phyloP scores from a whole-genome alignment of 2,329 filamentous ascomycete species.

The Microthyrium microscopicum region DNA sequence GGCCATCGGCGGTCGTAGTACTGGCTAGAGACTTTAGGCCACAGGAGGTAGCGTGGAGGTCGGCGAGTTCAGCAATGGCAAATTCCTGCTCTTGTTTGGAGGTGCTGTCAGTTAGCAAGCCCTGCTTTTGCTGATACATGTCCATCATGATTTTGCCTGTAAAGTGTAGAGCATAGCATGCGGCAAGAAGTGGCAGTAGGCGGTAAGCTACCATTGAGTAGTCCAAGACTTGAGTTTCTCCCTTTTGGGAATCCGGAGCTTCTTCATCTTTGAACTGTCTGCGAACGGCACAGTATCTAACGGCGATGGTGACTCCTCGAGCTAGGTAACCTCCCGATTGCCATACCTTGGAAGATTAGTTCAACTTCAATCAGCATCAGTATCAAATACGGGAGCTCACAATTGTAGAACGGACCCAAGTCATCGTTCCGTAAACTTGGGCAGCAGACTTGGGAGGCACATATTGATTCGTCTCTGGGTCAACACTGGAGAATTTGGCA shows the following conservation, averaged over 20 bases:
- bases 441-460: constrained; percentile 47
- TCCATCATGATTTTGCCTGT: constrained; percentile 62
- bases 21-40: constrained; percentile 59
- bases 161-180: constrained; percentile 64
- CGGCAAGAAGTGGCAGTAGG: constrained; percentile 53
- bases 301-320: constrained; percentile 62
- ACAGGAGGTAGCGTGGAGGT: constrained; percentile 61
- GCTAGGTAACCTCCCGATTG: constrained; percentile 56
- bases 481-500: constrained; percentile 41
- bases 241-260: constrained; percentile 36
- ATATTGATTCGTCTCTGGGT: constrained; percentile 52
- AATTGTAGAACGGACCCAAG: constrained; percentile 57
- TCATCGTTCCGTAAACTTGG: constrained; percentile 59
- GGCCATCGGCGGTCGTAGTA: constrained; percentile 55
- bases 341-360: constrained; percentile 1
- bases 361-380: not conserved
- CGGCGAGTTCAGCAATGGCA: constrained; percentile 40
- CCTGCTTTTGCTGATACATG: constrained; percentile 56
- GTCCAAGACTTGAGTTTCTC: constrained; percentile 61
- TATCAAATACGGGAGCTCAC: constrained; percentile 30
- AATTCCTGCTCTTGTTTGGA: constrained; percentile 41
- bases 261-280: constrained; percentile 67
- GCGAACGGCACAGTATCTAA: constrained; percentile 55
- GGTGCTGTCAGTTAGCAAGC: constrained; percentile 38
- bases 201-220: constrained; percentile 70